phyloP scores from a whole-genome alignment of 257 asterid species.

The Knoxia roxburghii region DNA sequence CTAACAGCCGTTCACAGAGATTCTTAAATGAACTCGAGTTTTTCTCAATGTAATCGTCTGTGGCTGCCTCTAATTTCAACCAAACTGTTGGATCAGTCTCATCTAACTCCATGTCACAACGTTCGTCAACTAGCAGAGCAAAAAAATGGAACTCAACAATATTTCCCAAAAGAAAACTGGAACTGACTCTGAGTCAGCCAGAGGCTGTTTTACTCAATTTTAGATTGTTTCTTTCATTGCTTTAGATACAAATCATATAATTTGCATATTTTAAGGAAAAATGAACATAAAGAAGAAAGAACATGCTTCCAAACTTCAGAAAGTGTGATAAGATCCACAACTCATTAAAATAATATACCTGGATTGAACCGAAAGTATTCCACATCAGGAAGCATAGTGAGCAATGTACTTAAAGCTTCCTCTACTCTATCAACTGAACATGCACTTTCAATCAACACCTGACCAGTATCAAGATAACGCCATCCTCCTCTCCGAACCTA shows the following conservation, averaged over 20 bases:
- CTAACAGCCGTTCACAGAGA: slow-evolving; percentile 74
- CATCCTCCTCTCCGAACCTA: slow-evolving; percentile 97
- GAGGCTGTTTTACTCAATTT: neutral
- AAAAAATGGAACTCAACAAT: slow-evolving; percentile 16
- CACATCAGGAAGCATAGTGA: slow-evolving; percentile 93
- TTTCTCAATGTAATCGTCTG: slow-evolving; percentile 71
- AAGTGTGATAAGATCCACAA: neutral
- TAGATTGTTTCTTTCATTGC: neutral
- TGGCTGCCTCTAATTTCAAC: slow-evolving; percentile 80
- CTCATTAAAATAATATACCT: slow-evolving; percentile 41
- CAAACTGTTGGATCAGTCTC: slow-evolving; percentile 95
- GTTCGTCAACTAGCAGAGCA: slow-evolving; percentile 72
- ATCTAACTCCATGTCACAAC: slow-evolving; percentile 97
- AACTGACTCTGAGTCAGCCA: neutral
- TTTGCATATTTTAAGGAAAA: neutral
- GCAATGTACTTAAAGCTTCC: slow-evolving; percentile 89
- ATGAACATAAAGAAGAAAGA: neutral
- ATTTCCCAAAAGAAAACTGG: neutral
- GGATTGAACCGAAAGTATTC: slow-evolving; percentile 94
- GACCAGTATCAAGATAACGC: slow-evolving; percentile 98
- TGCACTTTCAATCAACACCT: slow-evolving; percentile 95
- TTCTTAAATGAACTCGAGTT: slow-evolving; percentile 59
- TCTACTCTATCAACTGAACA: slow-evolving; percentile 99
- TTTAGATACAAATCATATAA: neutral
- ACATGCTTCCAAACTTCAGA: neutral